These are phyloP conservation scores for Hansenula anomala DNA, from an alignment of 1,139 yeast genomes.

Conservation along the genomic window DNA sequence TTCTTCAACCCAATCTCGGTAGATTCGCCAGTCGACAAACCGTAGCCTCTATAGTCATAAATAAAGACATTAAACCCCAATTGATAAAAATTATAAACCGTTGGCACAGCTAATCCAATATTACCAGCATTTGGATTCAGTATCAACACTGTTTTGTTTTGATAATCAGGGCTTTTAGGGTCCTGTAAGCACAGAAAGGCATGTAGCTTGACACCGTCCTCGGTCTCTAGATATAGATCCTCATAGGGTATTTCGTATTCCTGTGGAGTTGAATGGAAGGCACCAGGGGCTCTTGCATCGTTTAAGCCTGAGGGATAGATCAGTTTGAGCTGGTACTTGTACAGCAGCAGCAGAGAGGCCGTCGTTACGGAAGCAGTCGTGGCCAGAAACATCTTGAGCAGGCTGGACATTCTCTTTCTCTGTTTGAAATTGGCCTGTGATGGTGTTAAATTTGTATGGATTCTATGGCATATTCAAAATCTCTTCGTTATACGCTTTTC, in stretches of 20 bases:
- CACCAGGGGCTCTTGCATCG: slow-evolving; percentile 62
- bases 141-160: slow-evolving; percentile 69
- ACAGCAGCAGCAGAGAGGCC: slow-evolving; percentile 49
- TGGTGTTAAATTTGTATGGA: too few species aligned
- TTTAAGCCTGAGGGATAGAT: slow-evolving; percentile 83
- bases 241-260: slow-evolving; percentile 67
- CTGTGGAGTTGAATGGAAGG: slow-evolving; percentile 86
- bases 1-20: slow-evolving; percentile 74
- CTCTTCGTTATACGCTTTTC: too few species aligned
- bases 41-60: slow-evolving; percentile 91
- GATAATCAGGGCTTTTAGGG: too few species aligned
- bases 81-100: slow-evolving; percentile 66
- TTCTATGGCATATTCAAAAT: too few species aligned
- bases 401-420: too few species aligned
- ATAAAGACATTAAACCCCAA: slow-evolving; percentile 77
- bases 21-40: slow-evolving; percentile 75
- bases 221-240: slow-evolving; percentile 53
- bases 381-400: slow-evolving; percentile 24
- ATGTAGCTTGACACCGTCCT: slow-evolving; percentile 57
- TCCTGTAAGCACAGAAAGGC: slow-evolving; percentile 42
- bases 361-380: slow-evolving; percentile 25
- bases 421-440: too few species aligned
- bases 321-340: slow-evolving; percentile 60
- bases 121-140: slow-evolving; percentile 96
- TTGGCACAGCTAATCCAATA: slow-evolving; percentile 87